Evolutionary conservation across 2,329 filamentous ascomycete species (phyloP).

Genomic region (Mycosphaerella sp.): DNA sequence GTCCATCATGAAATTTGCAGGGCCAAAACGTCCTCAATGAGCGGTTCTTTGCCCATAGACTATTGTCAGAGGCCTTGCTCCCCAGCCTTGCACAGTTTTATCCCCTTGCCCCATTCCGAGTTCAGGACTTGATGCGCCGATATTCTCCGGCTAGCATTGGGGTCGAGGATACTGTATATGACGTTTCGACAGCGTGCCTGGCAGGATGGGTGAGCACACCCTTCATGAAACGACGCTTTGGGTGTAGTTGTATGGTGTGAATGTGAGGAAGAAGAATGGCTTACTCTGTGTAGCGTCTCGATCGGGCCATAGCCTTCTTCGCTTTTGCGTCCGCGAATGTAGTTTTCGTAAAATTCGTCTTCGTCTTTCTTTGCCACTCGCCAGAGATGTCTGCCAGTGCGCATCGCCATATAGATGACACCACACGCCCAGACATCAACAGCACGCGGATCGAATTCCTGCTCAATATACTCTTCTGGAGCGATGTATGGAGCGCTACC

Average conservation of each 20-base stretch:
- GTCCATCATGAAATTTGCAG: slow-evolving; percentile 7
- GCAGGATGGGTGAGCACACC: slow-evolving; percentile 9
- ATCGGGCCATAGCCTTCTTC: slow-evolving; percentile 96
- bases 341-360: slow-evolving; percentile 93
- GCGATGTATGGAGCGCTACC: slow-evolving; percentile 96
- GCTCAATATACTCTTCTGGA: slow-evolving; percentile 90
- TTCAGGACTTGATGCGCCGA: slow-evolving; percentile 95
- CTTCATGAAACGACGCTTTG: background rate
- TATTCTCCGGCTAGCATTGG: slow-evolving; percentile 84
- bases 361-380: slow-evolving; percentile 94
- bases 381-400: slow-evolving; percentile 92
- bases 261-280: slow-evolving; percentile 34
- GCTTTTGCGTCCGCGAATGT: slow-evolving; percentile 84
- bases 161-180: slow-evolving; percentile 96
- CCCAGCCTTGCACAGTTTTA: slow-evolving; percentile 92
- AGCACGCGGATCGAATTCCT: slow-evolving; percentile 94
- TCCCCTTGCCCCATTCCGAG: slow-evolving; percentile 97
- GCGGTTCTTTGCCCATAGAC: slow-evolving; percentile 17
- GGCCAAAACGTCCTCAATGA: slow-evolving; percentile 13
- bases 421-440: slow-evolving; percentile 98
- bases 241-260: background rate
- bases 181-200: slow-evolving; percentile 96
- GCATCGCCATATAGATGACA: slow-evolving; percentile 99
- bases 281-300: slow-evolving; percentile 87
- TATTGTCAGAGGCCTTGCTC: slow-evolving; percentile 76